Base-by-base conservation (phyloP, 2,329 filamentous ascomycete species). In the Sclerotinia sclerotiorum region DNA sequence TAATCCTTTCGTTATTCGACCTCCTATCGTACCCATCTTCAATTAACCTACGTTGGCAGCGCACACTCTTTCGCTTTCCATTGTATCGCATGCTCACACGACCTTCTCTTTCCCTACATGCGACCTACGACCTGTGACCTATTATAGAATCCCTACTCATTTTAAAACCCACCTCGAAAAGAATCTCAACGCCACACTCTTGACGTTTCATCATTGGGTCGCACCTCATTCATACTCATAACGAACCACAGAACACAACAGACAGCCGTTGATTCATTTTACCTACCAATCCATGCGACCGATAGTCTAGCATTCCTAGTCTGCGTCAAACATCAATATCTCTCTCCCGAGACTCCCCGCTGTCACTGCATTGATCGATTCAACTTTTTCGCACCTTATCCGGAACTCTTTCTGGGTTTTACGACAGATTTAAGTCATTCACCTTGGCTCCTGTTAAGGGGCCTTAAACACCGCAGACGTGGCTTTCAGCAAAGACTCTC, bases 401-500 rank as follows among this genome's bases (percentile, higher is more conserved):
- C 42, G 21, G 21, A 35, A 49, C 39, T 54, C 13, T 60, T 27
- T 46, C 52, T 56, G 65, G 60, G 6, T 46, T 24, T 27, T 21
- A 19, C 48, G 58, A 49, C 39, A 29, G n/a, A 44, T 62, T 51
- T 5, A 62, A 62, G n/a, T 68, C 69, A 57, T 49, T 68, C 49
- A 24, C 58, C 54, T 58, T 58, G 69, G 72, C 72, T 76, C 74
- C 74, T 67, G 15, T 57, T 29, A n/a, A 64, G 72, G 75, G 76
- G 74, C 72, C 66, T 72, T 72, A 51, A 73, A 77, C 70, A 74
- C 75, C 79, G 79, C 79, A 80, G 79, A 74, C 79, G 79, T 84
- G 82, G 82, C 81, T 78, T 79, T 78, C 73, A 78, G 79, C 76
- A 79, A 79, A 73, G 81, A 83, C 68, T 78, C 80, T 49, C 80